Evolutionary conservation across 2,329 filamentous ascomycete species (phyloP), one percentile per base, ranked within the genome.

Genomic region (Lasiodiplodia theobromae): DNA sequence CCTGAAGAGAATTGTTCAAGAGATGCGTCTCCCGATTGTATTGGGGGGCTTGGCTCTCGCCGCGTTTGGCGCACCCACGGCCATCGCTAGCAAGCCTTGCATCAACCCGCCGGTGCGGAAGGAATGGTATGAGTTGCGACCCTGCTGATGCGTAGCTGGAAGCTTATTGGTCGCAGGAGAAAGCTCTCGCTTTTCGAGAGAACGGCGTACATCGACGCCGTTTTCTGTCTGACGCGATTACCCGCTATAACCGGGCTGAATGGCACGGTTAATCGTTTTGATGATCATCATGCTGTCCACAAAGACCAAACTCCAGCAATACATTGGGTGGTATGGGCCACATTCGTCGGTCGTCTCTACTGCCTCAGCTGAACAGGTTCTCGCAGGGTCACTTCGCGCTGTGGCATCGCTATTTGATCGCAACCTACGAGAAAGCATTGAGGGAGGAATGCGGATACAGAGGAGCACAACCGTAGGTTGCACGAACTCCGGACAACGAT

Each of bases 381-480:
- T 2, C 21, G 14, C 44, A 76, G 73, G 77, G 76, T 1, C 78
- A 77, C 58, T 79, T 78, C 23, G 69, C 77, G 1, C 68, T 74
- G 3, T 83, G 81, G 81, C 81, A 83, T 69, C 75, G 81, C 2
- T 81, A 81, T 71, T 82, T 79, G 68, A 77, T 76, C 12, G 78
- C 82, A 73, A 73, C 76, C 0, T 83, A 81, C 69, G 82, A 84
- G 66, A 74, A 79, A 54, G 78, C 79, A 1, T 74, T 83, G 2
- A 75, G 74, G 2, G 74, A 79, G 16, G 81, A 83, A 70, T 83
- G 82, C 67, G 79, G 79, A 40, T 83, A 82, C 67, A 76, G 71
- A 16, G 81, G 80, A 57, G 77, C 76, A 40, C 77, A 81, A 63
- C 82, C 81, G 7, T 87, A 86, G 76, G 83, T 82, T 77, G 84